phyloP scores from a whole-genome alignment of 306 rosid genomes.

The Castanospermum australe region DNA sequence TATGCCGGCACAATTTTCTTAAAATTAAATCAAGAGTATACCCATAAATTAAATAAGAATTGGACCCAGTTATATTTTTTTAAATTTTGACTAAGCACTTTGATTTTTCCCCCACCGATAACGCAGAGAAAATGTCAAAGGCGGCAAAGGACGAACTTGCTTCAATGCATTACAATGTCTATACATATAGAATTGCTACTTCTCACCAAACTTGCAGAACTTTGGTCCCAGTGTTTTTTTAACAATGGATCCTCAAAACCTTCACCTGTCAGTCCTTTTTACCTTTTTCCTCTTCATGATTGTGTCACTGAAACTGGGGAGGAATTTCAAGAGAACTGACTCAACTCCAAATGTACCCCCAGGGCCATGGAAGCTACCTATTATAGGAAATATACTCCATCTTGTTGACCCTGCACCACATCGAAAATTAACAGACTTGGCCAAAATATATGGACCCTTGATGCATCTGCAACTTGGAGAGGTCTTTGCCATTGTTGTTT shows the following conservation, averaged over 20 bases:
- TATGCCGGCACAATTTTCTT: too few relatives aligned
- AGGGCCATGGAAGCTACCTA: slow-evolving; percentile 27
- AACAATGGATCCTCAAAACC: neutral
- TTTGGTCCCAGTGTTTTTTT: too few relatives aligned
- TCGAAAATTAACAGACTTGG: slow-evolving; percentile 31
- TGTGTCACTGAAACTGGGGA: neutral
- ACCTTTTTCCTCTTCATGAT: neutral
- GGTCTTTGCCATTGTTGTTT: neutral
- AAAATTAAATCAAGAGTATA: too few relatives aligned
- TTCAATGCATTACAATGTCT: too few relatives aligned
- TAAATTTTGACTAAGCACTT: too few relatives aligned
- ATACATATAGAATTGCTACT: too few relatives aligned
- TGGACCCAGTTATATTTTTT: too few relatives aligned
- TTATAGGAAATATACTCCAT: neutral
- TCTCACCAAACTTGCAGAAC: too few relatives aligned
- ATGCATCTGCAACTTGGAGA: slow-evolving; percentile 36
- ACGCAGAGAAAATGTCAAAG: too few relatives aligned
- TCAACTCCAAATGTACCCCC: slow-evolving; percentile 23
- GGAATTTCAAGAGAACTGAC: neutral
- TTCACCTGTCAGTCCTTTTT: neutral
- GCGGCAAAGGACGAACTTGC: too few relatives aligned
- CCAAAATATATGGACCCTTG: slow-evolving; percentile 39
- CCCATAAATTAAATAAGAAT: too few relatives aligned
- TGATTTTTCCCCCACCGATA: too few relatives aligned
- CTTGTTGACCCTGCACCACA: slow-evolving; percentile 10